Evolutionary conservation across 805 yeast species (phyloP), one percentile per base, ranked within the genome.

Genomic region (Metschnikowia henanensis): DNA sequence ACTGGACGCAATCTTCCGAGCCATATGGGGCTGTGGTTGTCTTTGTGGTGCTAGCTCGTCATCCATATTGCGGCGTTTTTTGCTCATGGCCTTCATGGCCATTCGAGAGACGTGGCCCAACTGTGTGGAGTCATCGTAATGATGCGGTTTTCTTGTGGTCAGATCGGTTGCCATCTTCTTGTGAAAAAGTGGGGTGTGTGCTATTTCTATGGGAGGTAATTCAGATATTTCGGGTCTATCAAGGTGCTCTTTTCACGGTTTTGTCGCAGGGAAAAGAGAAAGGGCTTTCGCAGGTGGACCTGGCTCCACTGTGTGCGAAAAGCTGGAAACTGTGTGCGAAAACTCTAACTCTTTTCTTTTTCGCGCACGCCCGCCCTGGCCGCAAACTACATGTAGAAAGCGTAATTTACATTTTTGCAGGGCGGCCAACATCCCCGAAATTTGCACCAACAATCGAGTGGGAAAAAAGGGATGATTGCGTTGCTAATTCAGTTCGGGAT

Each of bases 151-250:
- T 34, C 42, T 43, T 25, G 18, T 12, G 20, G 39, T 21, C 39
- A 43, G 37, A 26, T 43, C 42, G 21, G 46, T 43, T n/a, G 42
- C 41, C 46, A 37, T 41, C 8, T 18, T 31, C 35, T 17, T 9
- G 17, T 20, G 20, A 5, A 20, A 18, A 16, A 6, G 3, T 29
- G 15, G 13, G 17, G 8, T 31, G 4, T 17, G 21, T 31, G 18
- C 9, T 2, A 16, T 9, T 31, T 9, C 12, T 23, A 23, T 23
- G 26, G 26, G 26, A 9, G 26, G 5, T 9, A 13, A 13, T 23
- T 9, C 12, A 23, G 12, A 23, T 23, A 18, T 25, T 7, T 16
- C 15, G 32, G 32, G 17, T 15, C 31, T 29, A 21, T 15, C 21
- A 17, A 5, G 2, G 9, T 9, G 37, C 16, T 8, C 28, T 22